phyloP scores from a whole-genome alignment of 805 yeast genomes.

The Ogataea methanolica region DNA sequence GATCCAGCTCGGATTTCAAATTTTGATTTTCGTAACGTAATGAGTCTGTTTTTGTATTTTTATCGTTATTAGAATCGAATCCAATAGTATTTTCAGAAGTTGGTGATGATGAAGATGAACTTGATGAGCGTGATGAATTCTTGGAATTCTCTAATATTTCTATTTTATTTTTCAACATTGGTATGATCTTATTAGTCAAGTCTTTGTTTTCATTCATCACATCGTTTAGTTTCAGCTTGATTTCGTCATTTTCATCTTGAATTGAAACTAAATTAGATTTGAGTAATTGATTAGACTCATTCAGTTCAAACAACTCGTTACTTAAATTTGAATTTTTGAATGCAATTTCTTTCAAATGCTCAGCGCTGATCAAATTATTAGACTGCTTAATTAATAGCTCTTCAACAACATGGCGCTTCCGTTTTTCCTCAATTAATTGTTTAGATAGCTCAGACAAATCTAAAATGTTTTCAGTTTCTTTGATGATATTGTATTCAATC shows the following conservation, averaged over 20 bases:
- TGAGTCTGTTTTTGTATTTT: no score
- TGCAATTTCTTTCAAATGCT: conserved; percentile 47
- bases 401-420: conserved; percentile 64
- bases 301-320: conserved; percentile 41
- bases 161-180: conserved; percentile 40
- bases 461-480: conserved; percentile 34
- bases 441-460: conserved; percentile 51
- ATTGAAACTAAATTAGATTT: conserved; percentile 42
- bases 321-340: conserved; percentile 52
- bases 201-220: conserved; percentile 37
- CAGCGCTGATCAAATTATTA: conserved; percentile 31
- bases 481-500: conserved; percentile 18
- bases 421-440: conserved; percentile 58
- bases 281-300: conserved; percentile 42
- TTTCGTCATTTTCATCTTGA: conserved; percentile 30
- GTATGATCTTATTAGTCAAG: conserved; percentile 39
- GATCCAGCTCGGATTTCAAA: conserved; percentile 29
- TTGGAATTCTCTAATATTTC: conserved; percentile 28
- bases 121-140: conserved; percentile 13
- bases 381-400: conserved; percentile 52
- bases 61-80: background rate
- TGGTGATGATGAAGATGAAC: conserved; percentile 4
- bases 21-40: conserved; percentile 18
- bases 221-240: conserved; percentile 37
- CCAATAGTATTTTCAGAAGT: conserved; percentile 15